Evolutionary conservation across 1,139 yeast species (phyloP), one percentile per base, ranked within the genome.

Genomic region (Petasospora fabianii): DNA sequence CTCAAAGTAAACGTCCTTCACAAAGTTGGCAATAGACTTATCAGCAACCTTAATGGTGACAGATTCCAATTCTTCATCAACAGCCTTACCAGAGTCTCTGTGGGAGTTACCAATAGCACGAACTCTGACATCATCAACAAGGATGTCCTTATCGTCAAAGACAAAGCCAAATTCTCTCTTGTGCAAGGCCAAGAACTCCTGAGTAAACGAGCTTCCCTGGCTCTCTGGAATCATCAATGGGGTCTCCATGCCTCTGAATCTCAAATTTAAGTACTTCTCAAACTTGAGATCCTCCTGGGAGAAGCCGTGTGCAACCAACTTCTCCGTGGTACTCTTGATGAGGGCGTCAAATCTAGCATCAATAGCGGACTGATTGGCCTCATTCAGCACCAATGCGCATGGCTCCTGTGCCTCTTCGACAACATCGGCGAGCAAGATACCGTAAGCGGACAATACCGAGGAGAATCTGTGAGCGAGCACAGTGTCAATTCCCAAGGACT

Each of bases 231-330:
- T 77, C 80, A 88, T 82, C 47, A 90, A 66, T 33, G 83, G 81
- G 3, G 96, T 83, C 56, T 88, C 97, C 14, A 96, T 83, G 6
- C 97, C 97, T 46, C 78, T 77, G 58, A 85, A 90, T 53, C 94
- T 72, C 71, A 90, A 67, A 56, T 88, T 88, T 48, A 87, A 65
- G 50, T 74, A 84, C 24, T 74, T 73, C 53, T 87, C 95, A 39
- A 73, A 66, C 19, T 44, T 53, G 20, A 77, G 59, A 18, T 61
- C 58, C 4, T 54, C 46, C 17, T 57, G 58, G 3, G 55, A 42
- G 43, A 75, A 72, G 0, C 84, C 84, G 56, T 75, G 83, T 3
- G 53, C 50, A 4, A 44, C 39, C 17, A 78, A 63, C 32, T 64
- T 67, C 21, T 46, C 52, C 10, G 52, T 47, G 3, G 59, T 49